Conservation (phyloP, 1,284 basidiomycete species). For the Phellopilus nigrolimitatus region DNA sequence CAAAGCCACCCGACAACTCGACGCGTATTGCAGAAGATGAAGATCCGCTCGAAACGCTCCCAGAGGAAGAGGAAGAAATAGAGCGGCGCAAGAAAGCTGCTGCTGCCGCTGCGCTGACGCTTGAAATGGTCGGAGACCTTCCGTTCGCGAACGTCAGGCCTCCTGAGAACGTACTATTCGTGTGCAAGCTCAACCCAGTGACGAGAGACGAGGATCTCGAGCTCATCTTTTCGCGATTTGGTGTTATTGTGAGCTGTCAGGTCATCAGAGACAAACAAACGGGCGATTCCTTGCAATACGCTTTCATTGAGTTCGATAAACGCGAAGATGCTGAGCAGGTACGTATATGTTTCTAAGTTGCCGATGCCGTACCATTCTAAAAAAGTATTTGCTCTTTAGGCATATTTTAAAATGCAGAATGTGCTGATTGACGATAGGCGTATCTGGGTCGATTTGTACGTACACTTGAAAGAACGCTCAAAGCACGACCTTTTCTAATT, state of each 20-base stretch:
- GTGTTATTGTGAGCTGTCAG: conserved; percentile 94
- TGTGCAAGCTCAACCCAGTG: conserved; percentile 97
- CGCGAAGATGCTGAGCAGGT: conserved; percentile 91
- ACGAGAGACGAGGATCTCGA: conserved; percentile 95
- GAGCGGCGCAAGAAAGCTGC: conserved; percentile 81
- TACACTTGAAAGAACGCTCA: conserved; percentile 17
- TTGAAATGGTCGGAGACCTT: conserved; percentile 99
- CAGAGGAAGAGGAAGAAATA: conserved; percentile 80
- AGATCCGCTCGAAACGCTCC: conserved; percentile 70
- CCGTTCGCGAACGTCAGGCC: conserved; percentile 98
- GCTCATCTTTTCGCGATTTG: conserved; percentile 95
- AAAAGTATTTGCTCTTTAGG: conserved; percentile 40
- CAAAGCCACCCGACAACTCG: conserved; percentile 74
- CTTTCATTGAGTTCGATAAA: conserved; percentile 98
- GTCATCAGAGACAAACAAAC: conserved; percentile 95
- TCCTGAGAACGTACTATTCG: conserved; percentile 97
- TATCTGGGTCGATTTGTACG: conserved; percentile 97
- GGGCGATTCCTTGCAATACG: conserved; percentile 95
- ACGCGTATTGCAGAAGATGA: conserved; percentile 91
- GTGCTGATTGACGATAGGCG: conserved; percentile 97
- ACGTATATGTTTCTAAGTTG: conserved; percentile 23
- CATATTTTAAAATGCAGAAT: conserved; percentile 99
- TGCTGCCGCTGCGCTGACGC: conserved; percentile 87
- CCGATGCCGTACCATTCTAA: conserved; percentile 4
- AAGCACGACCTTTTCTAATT: conserved; percentile 7